These are phyloP conservation scores for Phytophthora pinifolia DNA, from an alignment of 352 stramenopile genomes.

Conservation along the genomic window DNA sequence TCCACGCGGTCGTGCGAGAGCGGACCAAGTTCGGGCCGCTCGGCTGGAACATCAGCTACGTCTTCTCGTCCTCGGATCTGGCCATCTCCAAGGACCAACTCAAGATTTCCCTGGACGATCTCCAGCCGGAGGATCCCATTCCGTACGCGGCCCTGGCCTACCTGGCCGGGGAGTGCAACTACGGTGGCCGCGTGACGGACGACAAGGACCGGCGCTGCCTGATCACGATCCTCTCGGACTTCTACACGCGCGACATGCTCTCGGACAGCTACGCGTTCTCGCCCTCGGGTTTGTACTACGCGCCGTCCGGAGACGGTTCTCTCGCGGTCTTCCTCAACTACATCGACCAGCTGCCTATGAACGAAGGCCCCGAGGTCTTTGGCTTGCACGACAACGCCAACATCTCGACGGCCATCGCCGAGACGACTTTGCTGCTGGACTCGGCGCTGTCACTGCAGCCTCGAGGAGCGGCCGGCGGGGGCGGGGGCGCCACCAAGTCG, in stretches of 20 bases:
- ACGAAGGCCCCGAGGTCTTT: conserved; percentile 85
- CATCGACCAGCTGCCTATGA: conserved; percentile 84
- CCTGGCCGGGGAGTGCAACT: conserved; percentile 94
- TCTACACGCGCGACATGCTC: conserved; percentile 81
- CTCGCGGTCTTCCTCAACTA: conserved; percentile 69
- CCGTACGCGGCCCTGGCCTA: conserved; percentile 93
- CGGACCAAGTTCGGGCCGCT: conserved; percentile 85
- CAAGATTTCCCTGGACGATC: conserved; percentile 80
- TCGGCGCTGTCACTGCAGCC: conserved; percentile 91
- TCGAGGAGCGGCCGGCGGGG: conserved; percentile 46
- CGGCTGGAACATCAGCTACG: conserved; percentile 91
- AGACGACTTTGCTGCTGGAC: conserved; percentile 87
- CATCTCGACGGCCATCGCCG: conserved; percentile 87
- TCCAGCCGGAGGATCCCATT: conserved; percentile 58
- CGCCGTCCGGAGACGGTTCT: conserved; percentile 42
- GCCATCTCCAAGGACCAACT: conserved; percentile 88
- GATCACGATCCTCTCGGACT: conserved; percentile 84
- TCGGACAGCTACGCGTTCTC: conserved; percentile 80
- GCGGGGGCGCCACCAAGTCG: conserved; percentile 75
- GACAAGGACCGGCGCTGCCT: conserved; percentile 92
- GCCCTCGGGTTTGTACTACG: conserved; percentile 82
- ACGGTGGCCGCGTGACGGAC: conserved; percentile 94
- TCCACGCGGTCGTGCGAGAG: conserved; percentile 89
- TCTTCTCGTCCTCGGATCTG: conserved; percentile 83
- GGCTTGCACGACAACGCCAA: conserved; percentile 87